Evolutionary conservation across 371 early-diverging fungal species (phyloP).

Genomic region (Vairimorpha necatrix): DNA sequence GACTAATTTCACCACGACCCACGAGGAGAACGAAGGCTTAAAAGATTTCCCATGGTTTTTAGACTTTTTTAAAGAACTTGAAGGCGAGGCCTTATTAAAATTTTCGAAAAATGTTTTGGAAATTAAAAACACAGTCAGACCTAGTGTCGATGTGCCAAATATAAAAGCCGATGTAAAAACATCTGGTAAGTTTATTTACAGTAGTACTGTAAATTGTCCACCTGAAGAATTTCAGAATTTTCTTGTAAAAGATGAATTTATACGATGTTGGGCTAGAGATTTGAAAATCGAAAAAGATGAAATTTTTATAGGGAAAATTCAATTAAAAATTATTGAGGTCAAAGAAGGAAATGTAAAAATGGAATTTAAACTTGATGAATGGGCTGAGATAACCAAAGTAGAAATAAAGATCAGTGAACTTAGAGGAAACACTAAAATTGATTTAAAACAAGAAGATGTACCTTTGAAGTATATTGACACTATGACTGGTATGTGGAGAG

Average conservation of each 20-base stretch:
- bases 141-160: neutral
- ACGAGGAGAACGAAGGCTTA: conserved; percentile 20
- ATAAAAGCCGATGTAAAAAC: conserved; percentile 18
- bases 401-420: conserved; percentile 1
- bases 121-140: neutral
- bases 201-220: conserved; percentile 17
- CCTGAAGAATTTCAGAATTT: conserved; percentile 17
- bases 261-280: conserved; percentile 22
- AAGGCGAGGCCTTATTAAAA: conserved; percentile 42
- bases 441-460: conserved; percentile 20
- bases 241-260: conserved; percentile 12
- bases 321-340: conserved; percentile 4
- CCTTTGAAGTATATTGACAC: conserved; percentile 22
- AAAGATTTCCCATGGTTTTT: conserved; percentile 45
- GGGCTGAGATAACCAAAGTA: conserved; percentile 38
- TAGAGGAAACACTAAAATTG: conserved; percentile 32
- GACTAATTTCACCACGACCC: conserved; percentile 24
- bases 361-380: conserved; percentile 37
- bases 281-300: neutral
- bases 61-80: conserved; percentile 45
- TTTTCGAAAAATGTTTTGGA: conserved; percentile 37
- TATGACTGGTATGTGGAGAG: conserved; percentile 34
- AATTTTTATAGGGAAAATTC: conserved; percentile 7
- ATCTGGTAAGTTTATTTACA: neutral
- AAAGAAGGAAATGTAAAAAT: conserved; percentile 13